These are phyloP conservation scores for Penicillium antarcticum DNA, from an alignment of 495 filamentous ascomycete genomes.

Conservation along the genomic window DNA sequence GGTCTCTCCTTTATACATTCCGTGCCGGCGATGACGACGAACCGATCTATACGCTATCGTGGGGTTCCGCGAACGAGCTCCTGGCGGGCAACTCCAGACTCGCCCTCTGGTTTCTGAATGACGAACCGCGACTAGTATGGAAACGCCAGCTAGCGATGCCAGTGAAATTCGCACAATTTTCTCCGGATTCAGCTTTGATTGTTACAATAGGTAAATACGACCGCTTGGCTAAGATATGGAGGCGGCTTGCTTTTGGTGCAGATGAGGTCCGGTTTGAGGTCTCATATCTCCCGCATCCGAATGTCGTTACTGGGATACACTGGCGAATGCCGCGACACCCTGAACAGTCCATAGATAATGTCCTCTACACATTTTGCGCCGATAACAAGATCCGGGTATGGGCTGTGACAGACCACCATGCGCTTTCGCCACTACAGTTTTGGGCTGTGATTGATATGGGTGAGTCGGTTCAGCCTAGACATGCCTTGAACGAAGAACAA, in stretches of 20 bases:
- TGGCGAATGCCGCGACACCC: conserved; percentile 76
- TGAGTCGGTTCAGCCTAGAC: conserved; percentile 64
- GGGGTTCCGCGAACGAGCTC: conserved; percentile 80
- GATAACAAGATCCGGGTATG: conserved; percentile 83
- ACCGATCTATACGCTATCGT: conserved; percentile 67
- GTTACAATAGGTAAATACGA: conserved; percentile 80
- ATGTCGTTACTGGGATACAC: conserved; percentile 73
- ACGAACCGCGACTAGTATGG: conserved; percentile 61
- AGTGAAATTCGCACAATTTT: conserved; percentile 74
- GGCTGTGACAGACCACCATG: conserved; percentile 72
- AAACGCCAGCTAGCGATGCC: conserved; percentile 66
- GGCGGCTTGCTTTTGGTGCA: conserved; percentile 77
- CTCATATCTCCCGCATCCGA: conserved; percentile 82
- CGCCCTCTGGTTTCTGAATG: conserved; percentile 62
- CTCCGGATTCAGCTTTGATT: conserved; percentile 79
- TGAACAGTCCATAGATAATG: conserved; percentile 79
- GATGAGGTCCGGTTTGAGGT: conserved; percentile 87
- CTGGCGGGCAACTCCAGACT: conserved; percentile 70
- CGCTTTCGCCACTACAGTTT: conserved; percentile 65
- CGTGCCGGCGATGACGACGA: conserved; percentile 38
- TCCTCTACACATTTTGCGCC: conserved; percentile 89
- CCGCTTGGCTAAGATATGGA: conserved; percentile 88
- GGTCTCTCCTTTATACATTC: conserved; percentile 50
- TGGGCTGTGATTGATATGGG: conserved; percentile 83
- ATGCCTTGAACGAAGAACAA: conserved; percentile 25